These are phyloP conservation scores for Hebeloma cylindrosporum DNA, from an alignment of 768 basidiomycete species.

Conservation along the genomic window DNA sequence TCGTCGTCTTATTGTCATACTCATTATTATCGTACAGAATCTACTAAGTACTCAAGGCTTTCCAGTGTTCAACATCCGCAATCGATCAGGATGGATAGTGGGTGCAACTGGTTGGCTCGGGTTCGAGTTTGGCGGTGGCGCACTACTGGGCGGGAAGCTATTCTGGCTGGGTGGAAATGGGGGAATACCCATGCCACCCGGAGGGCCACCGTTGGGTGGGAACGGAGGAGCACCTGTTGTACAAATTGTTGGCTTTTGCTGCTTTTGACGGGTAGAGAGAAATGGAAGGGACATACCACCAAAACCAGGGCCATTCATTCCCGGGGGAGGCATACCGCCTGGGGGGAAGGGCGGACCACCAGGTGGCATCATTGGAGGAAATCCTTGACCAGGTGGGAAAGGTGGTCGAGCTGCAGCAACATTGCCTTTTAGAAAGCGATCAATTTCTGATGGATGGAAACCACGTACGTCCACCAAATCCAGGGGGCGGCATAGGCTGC, in stretches of 20 bases:
- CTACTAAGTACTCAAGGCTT: conserved; percentile 17
- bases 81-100: conserved; percentile 81
- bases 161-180: conserved; percentile 42
- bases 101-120: conserved; percentile 43
- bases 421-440: conserved; percentile 2
- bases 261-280: not conserved
- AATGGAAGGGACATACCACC: conserved; percentile 13
- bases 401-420: conserved; percentile 56
- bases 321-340: conserved; percentile 45
- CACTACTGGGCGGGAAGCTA: conserved; percentile 33
- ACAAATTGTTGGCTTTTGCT: conserved; percentile 5
- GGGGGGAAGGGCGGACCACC: conserved; percentile 78
- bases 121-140: conserved; percentile 25
- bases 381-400: conserved; percentile 67
- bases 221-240: conserved; percentile 47
- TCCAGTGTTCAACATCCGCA: conserved; percentile 69
- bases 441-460: conserved; percentile 14
- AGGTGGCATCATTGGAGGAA: conserved; percentile 48
- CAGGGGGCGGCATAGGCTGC: conserved; percentile 51
- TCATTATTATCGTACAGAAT: not conserved
- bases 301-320: conserved; percentile 40
- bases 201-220: conserved; percentile 47
- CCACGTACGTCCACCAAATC: conserved; percentile 53
- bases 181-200: conserved; percentile 41
- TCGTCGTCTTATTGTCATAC: conserved; percentile 12